phyloP scores from a whole-genome alignment of 768 basidiomycete species.

The Lactarius deliciosus region DNA sequence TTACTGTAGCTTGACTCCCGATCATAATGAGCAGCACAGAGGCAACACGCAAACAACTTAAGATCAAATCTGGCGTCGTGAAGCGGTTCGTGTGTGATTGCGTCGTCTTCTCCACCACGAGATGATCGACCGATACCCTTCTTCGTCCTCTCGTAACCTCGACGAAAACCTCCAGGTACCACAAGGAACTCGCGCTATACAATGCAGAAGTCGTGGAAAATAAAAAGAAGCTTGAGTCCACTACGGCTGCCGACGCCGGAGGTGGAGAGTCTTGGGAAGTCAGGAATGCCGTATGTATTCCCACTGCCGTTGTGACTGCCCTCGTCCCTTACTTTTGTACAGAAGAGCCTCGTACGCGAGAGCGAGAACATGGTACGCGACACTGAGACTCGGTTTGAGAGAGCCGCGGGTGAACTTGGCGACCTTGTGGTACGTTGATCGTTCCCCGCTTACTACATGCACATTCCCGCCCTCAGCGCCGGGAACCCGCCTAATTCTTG shows the following conservation, averaged over 20 bases:
- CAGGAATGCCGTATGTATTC: conserved; percentile 62
- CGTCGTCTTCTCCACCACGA: background rate
- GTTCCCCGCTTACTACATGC: background rate
- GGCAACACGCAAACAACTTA: conserved; percentile 62
- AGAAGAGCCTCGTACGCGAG: conserved; percentile 53
- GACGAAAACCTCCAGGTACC: conserved; percentile 29
- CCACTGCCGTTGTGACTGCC: background rate
- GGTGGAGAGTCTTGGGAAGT: conserved; percentile 66
- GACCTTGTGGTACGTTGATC: conserved; percentile 60
- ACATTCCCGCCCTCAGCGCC: background rate
- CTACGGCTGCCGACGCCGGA: conserved; percentile 45
- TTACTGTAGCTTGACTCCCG: background rate
- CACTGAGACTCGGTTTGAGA: conserved; percentile 57
- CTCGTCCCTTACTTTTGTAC: background rate
- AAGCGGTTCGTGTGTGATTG: conserved; percentile 50
- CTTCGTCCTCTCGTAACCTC: background rate
- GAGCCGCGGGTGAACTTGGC: conserved; percentile 60
- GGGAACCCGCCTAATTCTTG: background rate
- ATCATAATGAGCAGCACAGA: conserved; percentile 46
- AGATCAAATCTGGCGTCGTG: conserved; percentile 69
- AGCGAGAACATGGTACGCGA: conserved; percentile 79
- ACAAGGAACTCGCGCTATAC: conserved; percentile 70
- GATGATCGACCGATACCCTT: background rate
- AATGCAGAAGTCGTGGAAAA: conserved; percentile 61
- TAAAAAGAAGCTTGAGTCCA: conserved; percentile 57